A percentile compares a stretch with the other conserved stretches of the same genome.
Conservation (phyloP, 768 basidiomycete species). For the Boletus pseudopeckii region DNA sequence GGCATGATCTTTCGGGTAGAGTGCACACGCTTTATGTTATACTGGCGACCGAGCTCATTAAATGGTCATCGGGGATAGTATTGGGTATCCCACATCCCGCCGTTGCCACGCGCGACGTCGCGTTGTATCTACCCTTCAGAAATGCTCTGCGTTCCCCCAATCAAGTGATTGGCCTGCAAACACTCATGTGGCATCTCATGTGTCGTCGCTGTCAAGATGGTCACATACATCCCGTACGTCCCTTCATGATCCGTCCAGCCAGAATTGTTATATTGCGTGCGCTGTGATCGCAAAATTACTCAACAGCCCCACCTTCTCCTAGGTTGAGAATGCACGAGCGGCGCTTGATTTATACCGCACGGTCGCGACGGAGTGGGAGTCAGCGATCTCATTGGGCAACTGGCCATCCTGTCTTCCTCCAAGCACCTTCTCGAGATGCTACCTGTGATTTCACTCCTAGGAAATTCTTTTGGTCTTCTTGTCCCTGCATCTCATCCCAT, state of each 20-base stretch:
- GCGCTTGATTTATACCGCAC: slow-evolving; percentile 52
- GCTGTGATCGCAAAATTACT: slow-evolving; percentile 8
- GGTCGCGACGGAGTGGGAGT: slow-evolving; percentile 64
- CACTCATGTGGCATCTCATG: slow-evolving; percentile 82
- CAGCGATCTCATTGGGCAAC: slow-evolving; percentile 50
- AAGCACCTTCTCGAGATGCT: slow-evolving; percentile 77
- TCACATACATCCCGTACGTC: slow-evolving; percentile 66
- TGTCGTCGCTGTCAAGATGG: slow-evolving; percentile 71
- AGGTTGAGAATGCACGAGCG: slow-evolving; percentile 78
- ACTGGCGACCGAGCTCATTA: slow-evolving; percentile 10
- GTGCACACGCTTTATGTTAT: slow-evolving; percentile 7
- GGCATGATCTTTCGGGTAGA: slow-evolving; percentile 77
- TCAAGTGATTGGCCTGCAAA: slow-evolving; percentile 70
- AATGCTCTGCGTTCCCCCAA: slow-evolving; percentile 64
- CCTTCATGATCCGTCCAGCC: neutral
- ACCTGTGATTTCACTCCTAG: slow-evolving; percentile 39
- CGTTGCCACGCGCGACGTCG: slow-evolving; percentile 75
- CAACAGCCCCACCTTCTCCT: slow-evolving; percentile 7
- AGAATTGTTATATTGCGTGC: neutral
- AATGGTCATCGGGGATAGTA: slow-evolving; percentile 40
- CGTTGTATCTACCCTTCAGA: slow-evolving; percentile 76
- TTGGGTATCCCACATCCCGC: slow-evolving; percentile 80
- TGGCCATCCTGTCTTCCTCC: slow-evolving; percentile 80
- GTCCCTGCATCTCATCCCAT: neutral
- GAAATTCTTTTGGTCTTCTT: slow-evolving; percentile 15